Conservation (phyloP, 129 eudicot species). For the Artemisia annua region DNA sequence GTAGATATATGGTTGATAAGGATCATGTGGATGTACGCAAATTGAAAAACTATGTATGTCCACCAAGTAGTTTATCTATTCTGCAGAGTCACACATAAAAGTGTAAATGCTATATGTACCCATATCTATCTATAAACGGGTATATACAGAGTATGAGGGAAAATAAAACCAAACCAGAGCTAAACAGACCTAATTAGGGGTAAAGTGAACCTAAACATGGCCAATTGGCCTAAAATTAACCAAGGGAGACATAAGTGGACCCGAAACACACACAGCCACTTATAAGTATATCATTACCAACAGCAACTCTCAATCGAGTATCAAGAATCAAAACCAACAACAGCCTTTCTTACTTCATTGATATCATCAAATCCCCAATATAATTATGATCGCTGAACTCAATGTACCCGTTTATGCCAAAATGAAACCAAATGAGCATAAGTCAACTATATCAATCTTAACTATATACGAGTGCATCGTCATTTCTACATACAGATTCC, state of each 20-base stretch:
- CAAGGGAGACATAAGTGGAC: neutral
- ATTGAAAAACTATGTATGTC: neutral
- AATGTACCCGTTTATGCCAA: neutral
- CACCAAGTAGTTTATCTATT: neutral
- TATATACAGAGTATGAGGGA: no score
- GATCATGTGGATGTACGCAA: neutral
- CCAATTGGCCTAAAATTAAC: slow-evolving; percentile 3
- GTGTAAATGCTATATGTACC: neutral
- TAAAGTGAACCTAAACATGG: neutral
- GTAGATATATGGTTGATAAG: neutral
- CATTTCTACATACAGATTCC: no score
- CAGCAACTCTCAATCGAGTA: neutral
- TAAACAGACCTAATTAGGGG: neutral
- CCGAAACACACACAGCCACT: neutral
- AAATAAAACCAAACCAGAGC: neutral
- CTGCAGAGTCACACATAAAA: neutral
- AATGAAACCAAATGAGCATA: neutral
- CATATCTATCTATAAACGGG: neutral
- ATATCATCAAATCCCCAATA: neutral
- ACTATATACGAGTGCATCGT: no score
- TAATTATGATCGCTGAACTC: slow-evolving; percentile 4
- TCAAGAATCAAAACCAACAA: slow-evolving; percentile 13
- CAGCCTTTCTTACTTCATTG: slow-evolving; percentile 5
- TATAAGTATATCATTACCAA: neutral
- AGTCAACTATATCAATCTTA: neutral